Evolutionary conservation across 2,329 filamentous ascomycete genomes (phyloP).

Genomic region (Penicillium sp.): DNA sequence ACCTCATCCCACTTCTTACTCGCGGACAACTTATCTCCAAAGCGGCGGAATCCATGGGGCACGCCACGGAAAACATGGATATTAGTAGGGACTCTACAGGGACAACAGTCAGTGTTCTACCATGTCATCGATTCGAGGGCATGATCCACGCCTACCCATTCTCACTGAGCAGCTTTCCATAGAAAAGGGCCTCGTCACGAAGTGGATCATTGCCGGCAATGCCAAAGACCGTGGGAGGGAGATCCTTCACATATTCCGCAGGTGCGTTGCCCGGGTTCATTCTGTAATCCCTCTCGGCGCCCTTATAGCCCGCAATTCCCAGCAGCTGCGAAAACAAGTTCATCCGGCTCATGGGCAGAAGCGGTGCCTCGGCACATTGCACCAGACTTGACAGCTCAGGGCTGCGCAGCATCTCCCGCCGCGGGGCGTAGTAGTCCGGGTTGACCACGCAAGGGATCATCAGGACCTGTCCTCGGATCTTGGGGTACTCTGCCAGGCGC

Average conservation of each 20-base stretch:
- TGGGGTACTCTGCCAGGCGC: constrained; percentile 20
- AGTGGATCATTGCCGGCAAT: constrained; percentile 50
- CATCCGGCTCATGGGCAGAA: constrained; percentile 45
- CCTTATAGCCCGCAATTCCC: constrained; percentile 23
- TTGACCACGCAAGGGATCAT: constrained; percentile 51
- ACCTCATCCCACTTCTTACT: constrained; percentile 32
- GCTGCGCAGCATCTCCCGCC: constrained; percentile 39
- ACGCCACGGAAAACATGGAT: constrained; percentile 52
- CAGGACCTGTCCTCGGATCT: constrained; percentile 51
- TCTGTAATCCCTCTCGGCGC: constrained; percentile 30
- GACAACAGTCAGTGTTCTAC: background rate
- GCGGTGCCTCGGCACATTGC: constrained; percentile 50
- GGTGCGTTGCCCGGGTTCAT: constrained; percentile 43
- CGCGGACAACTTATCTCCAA: constrained; percentile 26
- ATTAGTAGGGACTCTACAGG: constrained; percentile 49
- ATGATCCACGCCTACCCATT: constrained; percentile 39
- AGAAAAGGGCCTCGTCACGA: constrained; percentile 52
- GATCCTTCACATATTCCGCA: constrained; percentile 34
- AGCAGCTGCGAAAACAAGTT: constrained; percentile 32
- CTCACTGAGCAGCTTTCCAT: constrained; percentile 44
- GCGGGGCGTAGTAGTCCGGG: constrained; percentile 33
- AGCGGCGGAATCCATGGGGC: constrained; percentile 51
- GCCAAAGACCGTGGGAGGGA: constrained; percentile 48
- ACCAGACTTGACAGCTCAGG: constrained; percentile 46
- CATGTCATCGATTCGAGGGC: background rate